Evolutionary conservation across 2,329 filamentous ascomycete genomes (phyloP), one percentile per base, ranked within the genome.

Genomic region (Leptosphaerulina australis): DNA sequence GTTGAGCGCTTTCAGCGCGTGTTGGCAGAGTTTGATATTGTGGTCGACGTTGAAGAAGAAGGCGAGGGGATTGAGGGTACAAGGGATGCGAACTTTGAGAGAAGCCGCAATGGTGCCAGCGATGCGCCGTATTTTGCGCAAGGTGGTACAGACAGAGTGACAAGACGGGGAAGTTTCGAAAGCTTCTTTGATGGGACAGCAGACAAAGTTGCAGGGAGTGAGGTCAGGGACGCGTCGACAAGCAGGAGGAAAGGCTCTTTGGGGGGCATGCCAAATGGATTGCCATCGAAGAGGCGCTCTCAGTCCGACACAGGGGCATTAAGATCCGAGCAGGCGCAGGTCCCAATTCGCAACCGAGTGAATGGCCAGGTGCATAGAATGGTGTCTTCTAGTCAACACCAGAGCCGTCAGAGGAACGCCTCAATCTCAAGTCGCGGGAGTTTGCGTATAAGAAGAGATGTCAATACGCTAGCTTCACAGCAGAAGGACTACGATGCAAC

Each of bases 1-100:
- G 79, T 84, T 56, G 83, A 87, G 50, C 88, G 87, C 60, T 92
- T 94, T 63, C 82, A 85, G 69, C 77, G 81, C 49, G 79, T 90
- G 51, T 78, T 95, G 58, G 77, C 75, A 12, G 80, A 83, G 18
- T 58, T 64, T 26, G 59, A 53, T 2, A 85, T 91, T 80, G 86
- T 86, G 17, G 78, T 94, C 44, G 85, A 90, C 54, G 82, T 87
- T 48, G 75, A 77, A 28, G 71, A 74, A 4, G 75, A 77, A 3
- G 75, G 72, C 18, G 74, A 75, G 30, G 72, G 63, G 3, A 56
- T 75, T 15, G 68, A 70, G 43, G 60, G 55, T 61, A 73, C 59
- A 61, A 72, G 52, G 54, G 64, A 48, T 44, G 31, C 64, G 24
- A 64, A 71, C 22, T 30, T 28, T 40, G 67, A 64, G 44, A 57